A percentile compares a stretch with the other conserved stretches of the same genome.
Conservation (phyloP, 306 rosid genomes). For the Lathyrus oleraceus region DNA sequence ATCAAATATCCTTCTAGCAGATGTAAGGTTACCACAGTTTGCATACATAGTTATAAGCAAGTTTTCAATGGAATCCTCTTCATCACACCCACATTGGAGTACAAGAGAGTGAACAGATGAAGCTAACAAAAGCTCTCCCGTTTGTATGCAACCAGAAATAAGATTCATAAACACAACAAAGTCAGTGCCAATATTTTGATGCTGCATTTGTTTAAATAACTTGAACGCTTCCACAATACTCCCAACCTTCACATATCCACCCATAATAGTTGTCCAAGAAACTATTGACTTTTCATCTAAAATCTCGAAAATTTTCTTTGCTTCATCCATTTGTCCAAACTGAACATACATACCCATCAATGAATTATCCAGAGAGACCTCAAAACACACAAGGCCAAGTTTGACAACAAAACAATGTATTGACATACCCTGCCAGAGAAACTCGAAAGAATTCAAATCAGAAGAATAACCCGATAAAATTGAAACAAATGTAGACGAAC, state of each 20-base stretch:
- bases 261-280: conserved; percentile 53
- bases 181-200: conserved; percentile 12
- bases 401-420: conserved; percentile 47
- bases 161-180: background rate
- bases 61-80: conserved; percentile 48
- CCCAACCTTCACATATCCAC: conserved; percentile 47
- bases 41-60: conserved; percentile 57
- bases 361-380: conserved; percentile 44
- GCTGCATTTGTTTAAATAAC: conserved; percentile 45
- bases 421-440: conserved; percentile 34
- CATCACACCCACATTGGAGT: conserved; percentile 55
- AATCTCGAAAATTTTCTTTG: conserved; percentile 42
- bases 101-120: conserved; percentile 49
- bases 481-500: conserved; percentile 39
- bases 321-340: conserved; percentile 38
- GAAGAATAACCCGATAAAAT: conserved; percentile 48
- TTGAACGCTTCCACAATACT: conserved; percentile 26
- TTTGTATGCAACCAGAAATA: conserved; percentile 13
- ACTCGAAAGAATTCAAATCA: background rate
- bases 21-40: conserved; percentile 52
- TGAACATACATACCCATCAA: conserved; percentile 47
- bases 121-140: conserved; percentile 38
- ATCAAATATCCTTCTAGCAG: conserved; percentile 61
- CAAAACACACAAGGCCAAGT: conserved; percentile 39
- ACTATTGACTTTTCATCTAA: conserved; percentile 43